These are phyloP conservation scores for Penicillium goetzii DNA, from an alignment of 495 filamentous ascomycete species.

Conservation along the genomic window DNA sequence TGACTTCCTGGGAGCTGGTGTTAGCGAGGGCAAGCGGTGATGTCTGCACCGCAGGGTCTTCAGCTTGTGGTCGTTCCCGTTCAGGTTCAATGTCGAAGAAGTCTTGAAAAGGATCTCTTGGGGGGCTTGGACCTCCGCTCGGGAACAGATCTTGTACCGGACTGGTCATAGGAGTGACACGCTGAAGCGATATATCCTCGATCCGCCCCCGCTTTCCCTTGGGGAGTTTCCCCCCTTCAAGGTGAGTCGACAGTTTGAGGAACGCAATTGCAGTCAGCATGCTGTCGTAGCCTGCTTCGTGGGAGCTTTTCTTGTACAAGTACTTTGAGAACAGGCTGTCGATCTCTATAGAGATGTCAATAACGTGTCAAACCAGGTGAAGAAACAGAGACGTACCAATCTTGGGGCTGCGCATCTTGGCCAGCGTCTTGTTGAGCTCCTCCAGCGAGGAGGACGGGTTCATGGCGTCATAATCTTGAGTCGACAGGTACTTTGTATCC, in stretches of 20 bases:
- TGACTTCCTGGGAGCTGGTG: conserved; percentile 7
- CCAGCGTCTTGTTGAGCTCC: conserved; percentile 50
- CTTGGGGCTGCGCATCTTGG: conserved; percentile 40
- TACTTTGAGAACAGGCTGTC: conserved; percentile 55
- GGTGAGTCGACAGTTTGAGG: conserved; percentile 60
- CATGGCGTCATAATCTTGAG: conserved; percentile 54
- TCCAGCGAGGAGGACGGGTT: conserved; percentile 56
- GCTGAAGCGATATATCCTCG: neutral
- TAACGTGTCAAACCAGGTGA: neutral
- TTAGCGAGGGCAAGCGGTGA: conserved; percentile 5
- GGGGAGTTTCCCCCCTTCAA: conserved; percentile 34
- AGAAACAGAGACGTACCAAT: conserved; percentile 47
- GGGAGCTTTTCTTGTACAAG: conserved; percentile 42
- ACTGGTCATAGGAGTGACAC: neutral
- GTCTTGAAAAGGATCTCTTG: neutral
- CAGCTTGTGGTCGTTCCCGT: neutral
- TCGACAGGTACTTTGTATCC: conserved; percentile 80
- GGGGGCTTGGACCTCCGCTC: neutral
- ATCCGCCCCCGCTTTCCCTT: neutral
- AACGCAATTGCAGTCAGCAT: conserved; percentile 68
- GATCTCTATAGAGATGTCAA: conserved; percentile 23
- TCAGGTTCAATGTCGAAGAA: conserved; percentile 11
- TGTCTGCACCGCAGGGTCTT: neutral
- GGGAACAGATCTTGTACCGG: neutral
- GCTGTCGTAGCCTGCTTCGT: conserved; percentile 78